A percentile compares a stretch with the other conserved stretches of the same genome.
phyloP scores from a whole-genome alignment of 176 grass and related monocot genomes.

The Eragrostis nindensis region DNA sequence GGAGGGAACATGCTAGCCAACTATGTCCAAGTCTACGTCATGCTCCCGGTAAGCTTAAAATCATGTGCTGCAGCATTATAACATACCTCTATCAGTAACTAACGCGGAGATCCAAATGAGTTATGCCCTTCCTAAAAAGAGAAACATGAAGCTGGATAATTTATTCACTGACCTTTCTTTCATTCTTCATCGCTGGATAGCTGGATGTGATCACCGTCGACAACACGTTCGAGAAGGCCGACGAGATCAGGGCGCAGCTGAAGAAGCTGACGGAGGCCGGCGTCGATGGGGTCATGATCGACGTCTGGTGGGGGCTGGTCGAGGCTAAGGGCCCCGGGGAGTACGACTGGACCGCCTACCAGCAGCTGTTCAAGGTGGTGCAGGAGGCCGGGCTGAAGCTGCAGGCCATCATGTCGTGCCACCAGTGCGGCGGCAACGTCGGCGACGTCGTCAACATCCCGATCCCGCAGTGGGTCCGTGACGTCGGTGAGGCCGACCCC shows the following conservation, averaged over 20 bases:
- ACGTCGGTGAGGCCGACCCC: slow-evolving; percentile 42
- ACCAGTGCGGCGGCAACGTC: slow-evolving; percentile 86
- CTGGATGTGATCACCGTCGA: slow-evolving; percentile 50
- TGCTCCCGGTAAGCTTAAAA: slow-evolving; percentile 67
- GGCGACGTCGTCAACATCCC: slow-evolving; percentile 73
- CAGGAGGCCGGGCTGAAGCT: slow-evolving; percentile 71
- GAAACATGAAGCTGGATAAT: neutral
- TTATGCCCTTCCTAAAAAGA: neutral
- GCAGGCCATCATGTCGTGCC: slow-evolving; percentile 94
- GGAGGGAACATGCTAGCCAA: slow-evolving; percentile 52
- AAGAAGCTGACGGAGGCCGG: slow-evolving; percentile 55
- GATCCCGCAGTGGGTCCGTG: slow-evolving; percentile 63
- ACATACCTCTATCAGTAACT: neutral
- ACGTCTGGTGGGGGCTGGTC: slow-evolving; percentile 95
- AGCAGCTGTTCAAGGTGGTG: slow-evolving; percentile 69
- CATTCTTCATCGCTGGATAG: neutral
- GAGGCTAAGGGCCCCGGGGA: slow-evolving; percentile 50
- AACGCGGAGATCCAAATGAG: no score
- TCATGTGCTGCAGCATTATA: neutral
- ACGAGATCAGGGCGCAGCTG: slow-evolving; percentile 52
- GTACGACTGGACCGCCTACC: slow-evolving; percentile 80
- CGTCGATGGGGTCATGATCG: slow-evolving; percentile 81
- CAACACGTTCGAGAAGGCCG: slow-evolving; percentile 57
- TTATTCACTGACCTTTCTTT: neutral
- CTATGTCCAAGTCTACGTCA: slow-evolving; percentile 70